Evolutionary conservation across 2,329 filamentous ascomycete genomes (phyloP).

Genomic region (Sporothrix pallida): DNA sequence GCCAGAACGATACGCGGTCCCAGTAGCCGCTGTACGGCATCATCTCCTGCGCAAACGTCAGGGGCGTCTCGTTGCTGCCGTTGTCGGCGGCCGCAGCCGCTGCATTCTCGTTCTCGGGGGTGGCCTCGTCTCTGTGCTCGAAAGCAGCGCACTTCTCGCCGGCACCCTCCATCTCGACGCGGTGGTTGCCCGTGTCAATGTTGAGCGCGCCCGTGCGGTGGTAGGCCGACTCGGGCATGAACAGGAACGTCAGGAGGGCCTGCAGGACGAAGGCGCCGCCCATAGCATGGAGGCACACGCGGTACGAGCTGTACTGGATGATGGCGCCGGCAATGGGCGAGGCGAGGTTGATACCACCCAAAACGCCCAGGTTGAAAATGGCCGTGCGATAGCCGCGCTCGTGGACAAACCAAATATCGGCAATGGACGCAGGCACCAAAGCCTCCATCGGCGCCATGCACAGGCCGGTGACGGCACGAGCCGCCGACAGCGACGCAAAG

Average conservation of each 20-base stretch:
- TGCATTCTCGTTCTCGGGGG: not conserved
- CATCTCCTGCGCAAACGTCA: constrained; percentile 43
- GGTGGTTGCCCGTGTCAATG: constrained; percentile 42
- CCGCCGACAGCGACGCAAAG: constrained; percentile 44
- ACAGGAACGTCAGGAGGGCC: constrained; percentile 49
- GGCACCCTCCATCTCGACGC: constrained; percentile 29
- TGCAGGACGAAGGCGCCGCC: constrained; percentile 49
- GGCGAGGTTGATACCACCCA: constrained; percentile 51
- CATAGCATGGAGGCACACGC: constrained; percentile 48
- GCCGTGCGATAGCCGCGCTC: constrained; percentile 50
- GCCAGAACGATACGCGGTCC: constrained; percentile 47
- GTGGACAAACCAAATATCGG: constrained; percentile 53
- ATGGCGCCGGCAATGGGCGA: constrained; percentile 49
- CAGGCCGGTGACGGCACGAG: constrained; percentile 46
- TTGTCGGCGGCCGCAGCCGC: constrained; percentile 7
- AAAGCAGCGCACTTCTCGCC: constrained; percentile 25
- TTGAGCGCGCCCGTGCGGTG: constrained; percentile 44
- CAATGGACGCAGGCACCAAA: constrained; percentile 49
- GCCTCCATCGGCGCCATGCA: constrained; percentile 50
- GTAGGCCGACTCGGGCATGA: constrained; percentile 52
- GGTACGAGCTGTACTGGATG: constrained; percentile 47
- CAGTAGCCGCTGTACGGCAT: constrained; percentile 49
- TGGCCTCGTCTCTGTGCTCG: constrained; percentile 32
- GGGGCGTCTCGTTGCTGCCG: constrained; percentile 35
- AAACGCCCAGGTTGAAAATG: constrained; percentile 50